phyloP scores from a whole-genome alignment of 1,139 yeast species.

The Kurtzmaniella quercitrusa region DNA sequence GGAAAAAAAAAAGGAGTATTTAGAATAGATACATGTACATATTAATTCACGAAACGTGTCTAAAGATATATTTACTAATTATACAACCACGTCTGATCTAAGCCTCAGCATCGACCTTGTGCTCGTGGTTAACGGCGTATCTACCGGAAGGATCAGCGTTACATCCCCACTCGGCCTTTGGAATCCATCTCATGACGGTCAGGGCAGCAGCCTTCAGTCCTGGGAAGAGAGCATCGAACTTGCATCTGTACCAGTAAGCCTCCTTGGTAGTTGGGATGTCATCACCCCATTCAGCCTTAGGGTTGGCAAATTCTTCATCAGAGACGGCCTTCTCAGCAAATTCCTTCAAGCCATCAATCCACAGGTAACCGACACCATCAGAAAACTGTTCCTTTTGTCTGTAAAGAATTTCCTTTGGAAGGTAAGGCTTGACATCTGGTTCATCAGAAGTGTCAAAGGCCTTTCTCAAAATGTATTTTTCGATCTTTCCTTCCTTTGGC shows the following conservation, averaged over 20 bases:
- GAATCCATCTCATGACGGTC: slow-evolving; percentile 99
- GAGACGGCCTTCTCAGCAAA: slow-evolving; percentile 82
- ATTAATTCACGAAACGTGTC: not conserved
- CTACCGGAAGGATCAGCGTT: slow-evolving; percentile 98
- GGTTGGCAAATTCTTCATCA: slow-evolving; percentile 85
- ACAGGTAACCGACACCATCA: slow-evolving; percentile 98
- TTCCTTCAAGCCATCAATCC: slow-evolving; percentile 98
- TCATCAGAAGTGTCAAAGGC: slow-evolving; percentile 88
- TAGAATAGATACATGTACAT: not conserved
- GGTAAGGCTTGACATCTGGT: slow-evolving; percentile 70
- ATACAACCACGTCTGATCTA: not conserved
- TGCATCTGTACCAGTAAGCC: slow-evolving; percentile 97
- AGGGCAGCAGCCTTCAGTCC: slow-evolving; percentile 87
- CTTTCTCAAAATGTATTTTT: slow-evolving; percentile 92
- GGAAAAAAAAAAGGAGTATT: not conserved
- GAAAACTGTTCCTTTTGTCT: slow-evolving; percentile 99
- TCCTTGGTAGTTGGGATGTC: slow-evolving; percentile 97
- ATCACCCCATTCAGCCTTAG: slow-evolving; percentile 93
- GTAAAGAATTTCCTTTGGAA: slow-evolving; percentile 96
- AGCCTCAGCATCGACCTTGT: slow-evolving; percentile 30
- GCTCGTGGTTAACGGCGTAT: slow-evolving; percentile 83
- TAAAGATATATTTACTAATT: not conserved
- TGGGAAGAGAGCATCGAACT: slow-evolving; percentile 85
- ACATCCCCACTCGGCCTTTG: slow-evolving; percentile 99
- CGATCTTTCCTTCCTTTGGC: slow-evolving; percentile 67